Evolutionary conservation across 2,329 filamentous ascomycete genomes (phyloP), one percentile per base, ranked within the genome.

Genomic region (Cercospora sp.): DNA sequence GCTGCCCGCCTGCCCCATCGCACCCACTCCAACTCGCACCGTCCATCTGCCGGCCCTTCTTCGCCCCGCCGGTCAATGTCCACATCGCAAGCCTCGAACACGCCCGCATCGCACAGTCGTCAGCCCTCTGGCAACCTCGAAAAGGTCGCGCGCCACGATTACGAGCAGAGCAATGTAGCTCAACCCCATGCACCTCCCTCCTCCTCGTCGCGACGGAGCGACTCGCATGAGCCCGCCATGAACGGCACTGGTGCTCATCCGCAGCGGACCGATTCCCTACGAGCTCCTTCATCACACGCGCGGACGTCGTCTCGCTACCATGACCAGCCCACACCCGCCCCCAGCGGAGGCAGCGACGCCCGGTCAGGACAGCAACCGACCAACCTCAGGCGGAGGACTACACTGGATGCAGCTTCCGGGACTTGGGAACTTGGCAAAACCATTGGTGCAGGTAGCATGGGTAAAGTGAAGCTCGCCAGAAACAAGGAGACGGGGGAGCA

Each of bases 401-500:
- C 92, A 48, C 97, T 99, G 78, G 92, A 91, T 62, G 93, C 94
- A 3, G 58, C 63, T 23, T 93, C 94, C 12, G 95, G 95, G 67
- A 93, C 94, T 83, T 99, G 94, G 93, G 89, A 93, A 65, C 84
- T 99, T 63, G 94, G 94, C 68, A 98, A 98, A 84, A 98, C 95
- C 3, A 95, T 99, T 75, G 95, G 95, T 68, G 93, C 94, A 63
- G 95, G 95, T 61, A 98, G 94, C 80, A 99, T 99, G 95, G 95
- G 95, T 72, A 98, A 98, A 80, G 95, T 99, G 71, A 98, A 98
- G 83, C 84, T 99, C 73, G 95, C 95, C 26, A 92, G 92, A 75
- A 96, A 96, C 80, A 87, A 91, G 73, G 94, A 97, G 75, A 92
- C 91, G 20, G 91, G 91, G 74, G 95, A 98, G 83, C 92, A 97